phyloP scores from a whole-genome alignment of 805 yeast genomes.

The Lachancea quebecensis region DNA sequence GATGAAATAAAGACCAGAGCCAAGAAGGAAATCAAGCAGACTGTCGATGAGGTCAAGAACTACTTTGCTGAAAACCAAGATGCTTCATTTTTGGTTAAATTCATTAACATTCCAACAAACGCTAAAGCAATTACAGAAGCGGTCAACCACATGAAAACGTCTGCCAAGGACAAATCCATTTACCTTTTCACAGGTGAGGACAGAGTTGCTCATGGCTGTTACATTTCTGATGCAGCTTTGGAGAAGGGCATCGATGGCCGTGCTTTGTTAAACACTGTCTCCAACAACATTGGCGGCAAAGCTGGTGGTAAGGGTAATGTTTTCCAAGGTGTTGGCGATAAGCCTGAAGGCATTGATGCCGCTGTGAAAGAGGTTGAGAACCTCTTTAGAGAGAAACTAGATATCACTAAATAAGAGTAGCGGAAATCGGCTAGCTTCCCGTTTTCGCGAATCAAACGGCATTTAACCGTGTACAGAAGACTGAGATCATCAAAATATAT shows the following conservation, averaged over 20 bases:
- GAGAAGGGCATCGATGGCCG: constrained; percentile 67
- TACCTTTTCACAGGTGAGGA: constrained; percentile 70
- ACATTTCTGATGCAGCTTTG: constrained; percentile 64
- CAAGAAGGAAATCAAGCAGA: constrained; percentile 79
- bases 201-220: constrained; percentile 94
- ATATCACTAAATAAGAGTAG: too few relatives aligned
- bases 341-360: constrained; percentile 55
- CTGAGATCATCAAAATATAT: too few relatives aligned
- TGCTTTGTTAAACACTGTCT: constrained; percentile 65
- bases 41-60: constrained; percentile 66
- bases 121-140: constrained; percentile 95
- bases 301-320: constrained; percentile 98
- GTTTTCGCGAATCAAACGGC: too few relatives aligned
- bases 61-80: constrained; percentile 52
- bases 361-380: constrained; percentile 70
- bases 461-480: too few relatives aligned
- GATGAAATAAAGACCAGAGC: constrained; percentile 84
- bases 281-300: constrained; percentile 81
- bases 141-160: constrained; percentile 71
- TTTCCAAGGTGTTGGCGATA: constrained; percentile 95
- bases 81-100: constrained; percentile 56
- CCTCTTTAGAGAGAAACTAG: constrained; percentile 19
- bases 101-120: constrained; percentile 66
- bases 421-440: too few relatives aligned
- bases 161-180: constrained; percentile 64